Base-by-base conservation (phyloP, 352 stramenopile species). In the Phytophthora melonis region DNA sequence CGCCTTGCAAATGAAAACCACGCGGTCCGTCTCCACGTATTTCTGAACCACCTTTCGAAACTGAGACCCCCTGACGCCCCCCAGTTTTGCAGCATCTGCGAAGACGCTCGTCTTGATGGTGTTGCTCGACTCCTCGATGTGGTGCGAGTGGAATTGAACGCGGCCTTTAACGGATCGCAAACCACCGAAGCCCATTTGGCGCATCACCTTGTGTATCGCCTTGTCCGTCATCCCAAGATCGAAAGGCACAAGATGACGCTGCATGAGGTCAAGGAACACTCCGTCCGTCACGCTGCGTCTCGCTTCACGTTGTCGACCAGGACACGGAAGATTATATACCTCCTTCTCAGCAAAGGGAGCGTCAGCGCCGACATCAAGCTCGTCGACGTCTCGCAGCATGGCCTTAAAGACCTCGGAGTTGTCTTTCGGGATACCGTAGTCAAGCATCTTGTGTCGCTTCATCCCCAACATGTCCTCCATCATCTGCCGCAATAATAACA, bases 221-320 rank as follows among this genome's bases (percentile, higher is more conserved):
- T 52, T 52, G n/a, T 66, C 59, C 1, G 66, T 66, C 2, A 30
- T 57, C 8, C 21, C 16, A 6, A 66, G 10, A 7, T 59, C 52
- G 30, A 83, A 83, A 4, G 77, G 77, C n/a, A 83, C 43, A 6
- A 41, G 2, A 3, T 75, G 63, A 8, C 60, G 57, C 14, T 83
- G 54, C 19, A 69, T 58, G 1, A 83, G 23, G 7, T 83, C 70
- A 8, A 83, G 21, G 47, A 83, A 83, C 19, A 68, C 23, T 4
- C 66, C 70, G 8, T 72, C 69, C 8, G 54, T 55, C 13, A 70
- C 27, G 30, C 72, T 58, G 21, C 68, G 49, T 19, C 16, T 69
- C 0, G 43, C 54, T 0, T 77, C 66, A 13, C 70, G 53, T 3
- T 47, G 58, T 27, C 71, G 71, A 36, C 75, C 72, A 19, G 75